Evolutionary conservation across 2,329 filamentous ascomycete genomes (phyloP).

Genomic region (Cordyceps javanica): DNA sequence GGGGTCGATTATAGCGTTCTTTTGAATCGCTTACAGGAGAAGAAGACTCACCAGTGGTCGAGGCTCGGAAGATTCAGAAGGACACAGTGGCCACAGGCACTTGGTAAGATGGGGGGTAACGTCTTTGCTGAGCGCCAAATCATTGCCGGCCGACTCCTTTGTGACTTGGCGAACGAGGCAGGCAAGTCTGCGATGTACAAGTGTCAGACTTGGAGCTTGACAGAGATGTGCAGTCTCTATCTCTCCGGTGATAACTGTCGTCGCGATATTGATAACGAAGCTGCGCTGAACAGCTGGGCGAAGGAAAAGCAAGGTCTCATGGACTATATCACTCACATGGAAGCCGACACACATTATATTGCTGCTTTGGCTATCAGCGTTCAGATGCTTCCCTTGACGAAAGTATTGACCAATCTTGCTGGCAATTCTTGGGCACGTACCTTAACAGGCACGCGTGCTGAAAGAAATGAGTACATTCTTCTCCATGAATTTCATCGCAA

Average conservation of each 20-base stretch:
- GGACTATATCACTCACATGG: constrained; percentile 90
- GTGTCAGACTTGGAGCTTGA: constrained; percentile 96
- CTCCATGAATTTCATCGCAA: constrained; percentile 94
- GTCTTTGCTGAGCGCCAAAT: constrained; percentile 92
- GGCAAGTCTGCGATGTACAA: constrained; percentile 96
- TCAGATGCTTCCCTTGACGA: constrained; percentile 89
- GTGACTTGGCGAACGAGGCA: constrained; percentile 91
- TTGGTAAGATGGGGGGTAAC: constrained; percentile 78
- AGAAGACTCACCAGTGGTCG: constrained; percentile 92
- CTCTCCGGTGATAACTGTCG: constrained; percentile 66
- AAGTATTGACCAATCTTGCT: constrained; percentile 90
- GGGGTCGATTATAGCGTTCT: constrained; percentile 93
- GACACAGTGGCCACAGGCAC: constrained; percentile 77
- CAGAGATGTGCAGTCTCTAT: constrained; percentile 94
- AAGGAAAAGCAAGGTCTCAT: constrained; percentile 74
- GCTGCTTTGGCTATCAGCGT: constrained; percentile 82
- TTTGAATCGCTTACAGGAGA: constrained; percentile 78
- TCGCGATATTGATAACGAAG: constrained; percentile 83
- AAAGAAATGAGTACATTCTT: constrained; percentile 98
- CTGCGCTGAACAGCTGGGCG: constrained; percentile 76
- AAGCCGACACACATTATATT: constrained; percentile 93
- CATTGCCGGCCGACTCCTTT: constrained; percentile 81
- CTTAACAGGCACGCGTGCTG: constrained; percentile 87
- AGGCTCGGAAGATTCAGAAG: constrained; percentile 82
- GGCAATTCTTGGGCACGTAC: constrained; percentile 98